Base-by-base conservation (phyloP, 2,329 filamentous ascomycete species). In the Hypoxylon sp. region DNA sequence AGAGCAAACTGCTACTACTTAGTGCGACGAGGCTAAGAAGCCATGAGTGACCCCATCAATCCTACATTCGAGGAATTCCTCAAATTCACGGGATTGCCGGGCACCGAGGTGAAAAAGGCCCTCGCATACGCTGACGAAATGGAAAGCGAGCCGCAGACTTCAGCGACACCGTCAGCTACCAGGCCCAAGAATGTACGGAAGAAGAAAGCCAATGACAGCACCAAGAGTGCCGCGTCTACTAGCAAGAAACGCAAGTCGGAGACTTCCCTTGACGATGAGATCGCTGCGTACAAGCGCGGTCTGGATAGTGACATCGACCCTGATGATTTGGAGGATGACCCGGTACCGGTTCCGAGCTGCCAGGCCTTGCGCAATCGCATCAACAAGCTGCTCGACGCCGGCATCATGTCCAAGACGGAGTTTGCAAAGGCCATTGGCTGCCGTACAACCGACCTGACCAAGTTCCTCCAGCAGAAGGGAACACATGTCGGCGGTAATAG, bases 1-100 rank as follows among this genome's bases (percentile, higher is more conserved):
- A 73, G 18, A 69, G 71, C 69, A 55, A 76, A 72, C 41, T 66
- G 15, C 63, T 27, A 17, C 24, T n/a, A 15, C 20, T 7, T 33
- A 48, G 27, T 18, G 21, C 27, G 27, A 42, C 6, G 35, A 38
- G 7, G 8, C 26, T 1, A 8, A 20, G 24, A 33, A 48, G 7
- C 6, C 3, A 7, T 18, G 13, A 15, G 4, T n/a, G n/a, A 29
- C 15, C 9, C 4, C 8, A 17, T 7, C 13, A 9, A n/a, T 6
- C 38, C 4, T 10, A 24, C 23, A 6, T 42, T 26, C 13, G 38
- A 42, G 13, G 38, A 42, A 9, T 27, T 24, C 11, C 2, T 27
- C 10, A 23, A 29, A 27, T 1, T 3, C 7, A 13, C 9, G 5
- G 40, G 21, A 7, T 17, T 27, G 24, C 17, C 23, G 21, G 40